Evolutionary conservation across 352 stramenopile species (phyloP).

Genomic region (Phytopythium kandeliae): DNA sequence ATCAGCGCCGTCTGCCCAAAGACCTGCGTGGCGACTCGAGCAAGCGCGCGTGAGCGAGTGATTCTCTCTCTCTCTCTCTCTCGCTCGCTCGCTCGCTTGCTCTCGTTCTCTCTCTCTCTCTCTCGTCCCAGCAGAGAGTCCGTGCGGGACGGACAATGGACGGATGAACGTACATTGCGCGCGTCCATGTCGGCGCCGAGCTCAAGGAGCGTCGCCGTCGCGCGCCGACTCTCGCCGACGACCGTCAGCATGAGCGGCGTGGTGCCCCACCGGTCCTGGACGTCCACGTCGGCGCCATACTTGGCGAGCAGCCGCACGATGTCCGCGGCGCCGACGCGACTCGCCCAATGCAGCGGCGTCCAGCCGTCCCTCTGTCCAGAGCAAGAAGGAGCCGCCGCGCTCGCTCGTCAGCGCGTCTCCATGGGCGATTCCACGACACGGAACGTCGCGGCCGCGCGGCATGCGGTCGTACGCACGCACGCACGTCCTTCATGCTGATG

Average conservation of each 20-base stretch:
- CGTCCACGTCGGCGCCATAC: conserved; percentile 65
- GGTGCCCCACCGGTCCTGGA: conserved; percentile 70
- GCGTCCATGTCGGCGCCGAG: conserved; percentile 61
- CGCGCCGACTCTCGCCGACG: conserved; percentile 55
- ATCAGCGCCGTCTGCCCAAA: conserved; percentile 74
- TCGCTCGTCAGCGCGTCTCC: too few relatives aligned
- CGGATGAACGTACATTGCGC: too few relatives aligned
- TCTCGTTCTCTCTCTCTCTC: too few relatives aligned
- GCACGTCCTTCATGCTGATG: conserved; percentile 64
- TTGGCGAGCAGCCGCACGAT: conserved; percentile 77
- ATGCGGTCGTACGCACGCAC: background rate
- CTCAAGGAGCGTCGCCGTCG: conserved; percentile 61
- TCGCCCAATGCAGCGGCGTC: conserved; percentile 74
- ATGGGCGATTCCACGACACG: too few relatives aligned
- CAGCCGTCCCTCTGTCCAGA: conserved; percentile 77
- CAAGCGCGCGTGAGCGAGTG: background rate
- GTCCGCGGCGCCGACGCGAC: conserved; percentile 63
- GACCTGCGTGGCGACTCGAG: conserved; percentile 31
- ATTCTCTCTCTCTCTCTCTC: background rate
- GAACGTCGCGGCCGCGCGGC: too few relatives aligned
- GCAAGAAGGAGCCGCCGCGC: too few relatives aligned
- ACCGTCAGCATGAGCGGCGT: conserved; percentile 79
- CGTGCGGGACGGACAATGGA: too few relatives aligned
- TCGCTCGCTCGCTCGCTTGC: too few relatives aligned
- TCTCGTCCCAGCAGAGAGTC: too few relatives aligned